phyloP scores from a whole-genome alignment of 495 filamentous ascomycete genomes.

The Rostrohypoxylon terebratum region DNA sequence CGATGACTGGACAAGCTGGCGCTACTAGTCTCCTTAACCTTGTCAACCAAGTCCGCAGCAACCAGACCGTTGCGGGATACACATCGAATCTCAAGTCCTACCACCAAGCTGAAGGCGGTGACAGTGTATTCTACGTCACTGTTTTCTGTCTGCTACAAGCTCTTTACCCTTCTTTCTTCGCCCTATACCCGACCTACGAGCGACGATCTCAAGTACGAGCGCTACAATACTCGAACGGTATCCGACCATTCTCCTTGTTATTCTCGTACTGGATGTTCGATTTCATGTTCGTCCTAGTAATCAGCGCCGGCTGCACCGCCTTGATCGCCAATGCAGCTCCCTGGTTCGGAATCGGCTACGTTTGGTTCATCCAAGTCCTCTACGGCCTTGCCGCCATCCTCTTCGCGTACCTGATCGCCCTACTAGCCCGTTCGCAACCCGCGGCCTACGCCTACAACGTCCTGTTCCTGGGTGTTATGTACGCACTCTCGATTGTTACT shows the following conservation, averaged over 20 bases:
- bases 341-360: slow-evolving; percentile 81
- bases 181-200: slow-evolving; percentile 77
- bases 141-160: slow-evolving; percentile 73
- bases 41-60: slow-evolving; percentile 46
- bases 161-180: slow-evolving; percentile 77
- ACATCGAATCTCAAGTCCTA: slow-evolving; percentile 68
- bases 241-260: slow-evolving; percentile 69
- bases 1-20: slow-evolving; percentile 48
- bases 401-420: slow-evolving; percentile 77
- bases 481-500: slow-evolving; percentile 73
- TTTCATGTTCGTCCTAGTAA: slow-evolving; percentile 69
- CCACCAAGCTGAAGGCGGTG: slow-evolving; percentile 64
- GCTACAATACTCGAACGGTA: slow-evolving; percentile 79
- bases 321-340: slow-evolving; percentile 69
- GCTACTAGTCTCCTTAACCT: slow-evolving; percentile 63
- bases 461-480: slow-evolving; percentile 70
- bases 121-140: slow-evolving; percentile 66
- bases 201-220: slow-evolving; percentile 73
- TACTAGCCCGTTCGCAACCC: slow-evolving; percentile 74
- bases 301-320: slow-evolving; percentile 67
- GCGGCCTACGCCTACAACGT: slow-evolving; percentile 76
- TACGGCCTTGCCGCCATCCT: slow-evolving; percentile 79
- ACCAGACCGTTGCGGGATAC: slow-evolving; percentile 63
- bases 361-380: slow-evolving; percentile 79
- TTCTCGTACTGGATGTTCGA: slow-evolving; percentile 77